Conservation (phyloP, 345 rosid genomes). For the Erodium maritimum region DNA sequence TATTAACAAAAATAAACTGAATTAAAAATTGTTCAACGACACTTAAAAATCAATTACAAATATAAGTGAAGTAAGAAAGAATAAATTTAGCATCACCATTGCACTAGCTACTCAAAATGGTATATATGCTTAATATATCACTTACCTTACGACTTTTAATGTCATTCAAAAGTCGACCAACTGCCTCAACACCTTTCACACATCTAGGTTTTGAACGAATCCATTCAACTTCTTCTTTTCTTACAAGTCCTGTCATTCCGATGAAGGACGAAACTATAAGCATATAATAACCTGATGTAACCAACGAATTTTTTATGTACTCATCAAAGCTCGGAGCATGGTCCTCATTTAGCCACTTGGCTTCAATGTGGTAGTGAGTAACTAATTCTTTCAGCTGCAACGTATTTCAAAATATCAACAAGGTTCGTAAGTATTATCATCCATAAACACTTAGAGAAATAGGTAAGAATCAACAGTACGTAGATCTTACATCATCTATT, state of each 20-base stretch:
- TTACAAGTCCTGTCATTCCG: not conserved
- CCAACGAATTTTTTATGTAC: not conserved
- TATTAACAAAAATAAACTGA: too few relatives aligned
- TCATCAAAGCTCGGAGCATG: not conserved
- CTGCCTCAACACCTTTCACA: not conserved
- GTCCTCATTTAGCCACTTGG: not conserved
- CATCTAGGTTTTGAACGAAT: not conserved
- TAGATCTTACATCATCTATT: not conserved
- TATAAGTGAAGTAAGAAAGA: too few relatives aligned
- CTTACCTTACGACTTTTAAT: constrained; percentile 1
- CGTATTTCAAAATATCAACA: too few relatives aligned
- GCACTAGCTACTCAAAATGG: too few relatives aligned
- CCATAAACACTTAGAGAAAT: too few relatives aligned
- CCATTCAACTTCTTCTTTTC: constrained; percentile 5
- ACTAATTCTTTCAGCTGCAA: constrained; percentile 1
- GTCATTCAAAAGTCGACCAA: not conserved
- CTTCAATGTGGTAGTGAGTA: too few relatives aligned
- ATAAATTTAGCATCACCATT: too few relatives aligned
- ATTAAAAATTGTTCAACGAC: too few relatives aligned
- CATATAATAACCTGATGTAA: not conserved
- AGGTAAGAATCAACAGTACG: not conserved
- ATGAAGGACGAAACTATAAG: not conserved
- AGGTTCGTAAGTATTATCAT: too few relatives aligned
- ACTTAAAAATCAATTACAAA: too few relatives aligned
- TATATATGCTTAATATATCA: too few relatives aligned